These are phyloP conservation scores for Emmonsia crescens DNA, from an alignment of 2,329 filamentous ascomycete species.

Conservation along the genomic window DNA sequence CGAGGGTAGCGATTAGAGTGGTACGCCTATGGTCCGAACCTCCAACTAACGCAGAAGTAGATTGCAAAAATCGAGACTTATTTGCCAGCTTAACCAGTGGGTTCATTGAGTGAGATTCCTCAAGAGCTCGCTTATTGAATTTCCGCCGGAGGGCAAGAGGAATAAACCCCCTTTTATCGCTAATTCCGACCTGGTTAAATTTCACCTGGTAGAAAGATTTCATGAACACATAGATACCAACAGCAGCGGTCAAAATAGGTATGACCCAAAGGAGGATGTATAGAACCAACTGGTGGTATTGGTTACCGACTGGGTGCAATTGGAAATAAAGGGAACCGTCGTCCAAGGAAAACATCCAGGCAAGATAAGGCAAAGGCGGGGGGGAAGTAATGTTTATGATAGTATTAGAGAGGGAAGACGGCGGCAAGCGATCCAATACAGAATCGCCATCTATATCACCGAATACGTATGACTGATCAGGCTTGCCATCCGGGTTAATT, in stretches of 20 bases:
- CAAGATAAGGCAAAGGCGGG: slow-evolving; percentile 45
- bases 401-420: slow-evolving; percentile 44
- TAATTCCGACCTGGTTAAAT: slow-evolving; percentile 49
- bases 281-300: slow-evolving; percentile 43
- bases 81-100: slow-evolving; percentile 25
- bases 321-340: slow-evolving; percentile 44
- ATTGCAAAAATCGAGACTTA: slow-evolving; percentile 29
- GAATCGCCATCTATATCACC: slow-evolving; percentile 53
- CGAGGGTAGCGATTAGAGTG: slow-evolving; percentile 59
- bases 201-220: slow-evolving; percentile 54
- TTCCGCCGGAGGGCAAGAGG: slow-evolving; percentile 26
- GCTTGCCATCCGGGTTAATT: slow-evolving; percentile 51
- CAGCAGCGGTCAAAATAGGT: slow-evolving; percentile 40
- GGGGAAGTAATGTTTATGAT: slow-evolving; percentile 49
- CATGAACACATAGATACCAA: slow-evolving; percentile 47
- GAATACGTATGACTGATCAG: slow-evolving; percentile 48
- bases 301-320: slow-evolving; percentile 44
- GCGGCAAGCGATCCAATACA: slow-evolving; percentile 51
- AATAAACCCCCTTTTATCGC: slow-evolving; percentile 37
- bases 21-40: slow-evolving; percentile 37
- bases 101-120: slow-evolving; percentile 22
- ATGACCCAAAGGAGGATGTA: slow-evolving; percentile 45
- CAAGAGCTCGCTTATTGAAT: slow-evolving; percentile 20
- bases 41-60: slow-evolving; percentile 24
- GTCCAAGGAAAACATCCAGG: slow-evolving; percentile 46